Base-by-base conservation (phyloP, 1,284 basidiomycete genomes). In the Cryptococcus sp. region DNA sequence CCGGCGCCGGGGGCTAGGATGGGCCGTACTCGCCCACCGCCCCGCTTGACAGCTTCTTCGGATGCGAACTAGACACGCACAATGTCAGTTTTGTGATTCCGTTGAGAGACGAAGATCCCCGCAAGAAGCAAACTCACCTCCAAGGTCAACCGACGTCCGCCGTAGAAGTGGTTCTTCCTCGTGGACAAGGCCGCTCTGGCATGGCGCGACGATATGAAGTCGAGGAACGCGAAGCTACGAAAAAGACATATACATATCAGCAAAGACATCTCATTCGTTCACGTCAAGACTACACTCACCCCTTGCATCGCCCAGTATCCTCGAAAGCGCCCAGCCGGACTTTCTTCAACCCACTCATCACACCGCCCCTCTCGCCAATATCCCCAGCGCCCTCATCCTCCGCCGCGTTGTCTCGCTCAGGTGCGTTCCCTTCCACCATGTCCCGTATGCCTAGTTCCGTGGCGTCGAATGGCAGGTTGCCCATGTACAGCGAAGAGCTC, bases 251-350 rank as follows among this genome's bases (percentile, higher is more conserved):
- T 19, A 3, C 13, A 8, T 6, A 10, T 45, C 8, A 45, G n/a
- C 42, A 2, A 10, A 5, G 31, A 2, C 31, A 35, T 10, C 31
- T n/a, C n/a, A n/a, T 41, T 41, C n/a, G 11, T 41, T 41, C 39
- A 11, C 39, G 16, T 17, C 41, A 44, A 44, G 16, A 44, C 17
- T 11, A 44, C 5, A 77, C 84, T 64, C 73, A 96, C 90, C 95
- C 95, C 84, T 98, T 99, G 80, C 95, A 98, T 62, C 87, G 82
- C 6, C 93, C 93, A 54, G 85, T 89, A 76, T 98, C 95, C 75
- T 98, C 92, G 67, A 99, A 99, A 17, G 93, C 93, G 1, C 92
- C 93, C 83, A 99, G 84, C 4, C 95, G 86, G 27, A 98, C 82
- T 75, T 93, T 93, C 62, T 90, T 85, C 78, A 98, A 87, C 77